Percentiles rank a stretch among this genome's conserved stretches.
phyloP scores from a whole-genome alignment of 75 land plant species.

The Picea sitchensis region DNA sequence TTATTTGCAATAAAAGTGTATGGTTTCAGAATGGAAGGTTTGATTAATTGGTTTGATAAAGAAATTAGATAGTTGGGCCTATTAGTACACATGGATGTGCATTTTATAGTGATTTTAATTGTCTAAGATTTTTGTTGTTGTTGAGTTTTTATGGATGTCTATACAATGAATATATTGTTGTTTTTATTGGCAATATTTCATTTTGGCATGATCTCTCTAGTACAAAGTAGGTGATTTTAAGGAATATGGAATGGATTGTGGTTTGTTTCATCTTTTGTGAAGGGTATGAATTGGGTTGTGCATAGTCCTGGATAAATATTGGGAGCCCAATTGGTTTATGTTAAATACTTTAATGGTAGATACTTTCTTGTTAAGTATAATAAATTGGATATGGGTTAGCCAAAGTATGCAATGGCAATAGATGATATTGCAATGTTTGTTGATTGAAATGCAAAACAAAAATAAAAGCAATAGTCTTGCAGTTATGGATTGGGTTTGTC shows the following conservation, averaged over 20 bases:
- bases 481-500: background rate
- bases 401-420: background rate
- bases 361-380: background rate
- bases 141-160: background rate
- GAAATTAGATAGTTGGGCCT: too few species aligned
- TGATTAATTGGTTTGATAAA: too few species aligned
- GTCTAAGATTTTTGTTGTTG: background rate
- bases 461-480: background rate
- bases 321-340: background rate
- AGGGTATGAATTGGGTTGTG: too few species aligned
- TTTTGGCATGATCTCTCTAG: background rate
- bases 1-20: too few species aligned
- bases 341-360: too few species aligned
- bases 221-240: background rate
- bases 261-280: too few species aligned
- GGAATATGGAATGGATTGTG: background rate
- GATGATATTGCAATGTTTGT: background rate
- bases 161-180: slow-evolving; percentile 6
- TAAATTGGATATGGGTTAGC: background rate
- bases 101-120: too few species aligned
- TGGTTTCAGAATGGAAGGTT: too few species aligned
- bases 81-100: too few species aligned
- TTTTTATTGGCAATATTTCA: background rate
- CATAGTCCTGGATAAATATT: background rate
- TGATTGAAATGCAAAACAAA: background rate